Conservation (phyloP, 371 early-diverging fungal genomes). For the Zychaea mexicana region DNA sequence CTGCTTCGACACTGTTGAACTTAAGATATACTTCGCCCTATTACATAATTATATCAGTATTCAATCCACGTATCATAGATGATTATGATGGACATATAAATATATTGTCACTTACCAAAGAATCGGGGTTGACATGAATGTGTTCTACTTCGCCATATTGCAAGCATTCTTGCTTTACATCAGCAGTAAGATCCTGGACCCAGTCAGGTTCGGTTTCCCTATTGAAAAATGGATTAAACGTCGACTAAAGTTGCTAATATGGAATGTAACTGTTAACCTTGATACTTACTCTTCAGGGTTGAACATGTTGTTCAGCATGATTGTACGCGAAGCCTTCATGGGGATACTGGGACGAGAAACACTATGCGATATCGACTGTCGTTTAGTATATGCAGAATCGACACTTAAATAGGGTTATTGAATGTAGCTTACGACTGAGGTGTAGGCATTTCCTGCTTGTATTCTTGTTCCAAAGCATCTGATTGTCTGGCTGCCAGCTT, state of each 20-base stretch:
- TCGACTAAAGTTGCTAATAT: neutral
- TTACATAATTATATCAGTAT: neutral
- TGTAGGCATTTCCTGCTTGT: neutral
- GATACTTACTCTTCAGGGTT: constrained; percentile 81
- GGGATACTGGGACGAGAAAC: constrained; percentile 49
- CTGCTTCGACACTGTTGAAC: constrained; percentile 70
- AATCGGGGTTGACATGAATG: constrained; percentile 73
- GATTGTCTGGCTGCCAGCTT: constrained; percentile 70
- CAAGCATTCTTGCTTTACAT: constrained; percentile 82
- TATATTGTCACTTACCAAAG: constrained; percentile 66
- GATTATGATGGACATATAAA: no score
- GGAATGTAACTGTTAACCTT: neutral
- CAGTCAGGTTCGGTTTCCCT: constrained; percentile 89
- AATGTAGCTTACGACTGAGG: constrained; percentile 13
- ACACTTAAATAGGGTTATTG: no score
- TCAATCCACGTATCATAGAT: no score
- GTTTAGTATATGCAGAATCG: constrained; percentile 1
- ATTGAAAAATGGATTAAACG: constrained; percentile 2
- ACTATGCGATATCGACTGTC: neutral
- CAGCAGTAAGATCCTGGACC: constrained; percentile 87
- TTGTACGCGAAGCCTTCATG: constrained; percentile 51
- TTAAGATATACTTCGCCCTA: constrained; percentile 85
- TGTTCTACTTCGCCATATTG: constrained; percentile 81
- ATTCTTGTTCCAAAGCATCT: constrained; percentile 21
- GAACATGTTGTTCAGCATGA: constrained; percentile 93